phyloP scores from a whole-genome alignment of 257 asterid genomes.

The Coffea canephora region DNA sequence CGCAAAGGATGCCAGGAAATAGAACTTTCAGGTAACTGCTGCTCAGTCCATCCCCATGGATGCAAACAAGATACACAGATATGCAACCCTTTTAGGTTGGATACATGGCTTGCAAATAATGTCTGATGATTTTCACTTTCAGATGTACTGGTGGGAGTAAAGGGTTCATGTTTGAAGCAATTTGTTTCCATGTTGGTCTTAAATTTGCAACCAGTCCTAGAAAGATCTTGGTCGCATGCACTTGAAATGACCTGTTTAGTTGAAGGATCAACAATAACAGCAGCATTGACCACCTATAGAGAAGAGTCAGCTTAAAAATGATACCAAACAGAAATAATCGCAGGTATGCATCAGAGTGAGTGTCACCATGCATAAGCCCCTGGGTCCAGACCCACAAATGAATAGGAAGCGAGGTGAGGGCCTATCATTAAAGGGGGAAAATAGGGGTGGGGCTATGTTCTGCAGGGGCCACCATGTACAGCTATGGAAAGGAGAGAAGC shows the following conservation, averaged over 20 bases:
- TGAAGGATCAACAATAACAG: constrained; percentile 89
- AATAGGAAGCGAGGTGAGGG: background rate
- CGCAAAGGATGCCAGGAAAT: constrained; percentile 70
- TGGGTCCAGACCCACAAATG: background rate
- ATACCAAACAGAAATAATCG: background rate
- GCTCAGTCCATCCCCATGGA: constrained; percentile 76
- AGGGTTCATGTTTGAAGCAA: constrained; percentile 24
- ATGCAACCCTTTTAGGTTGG: constrained; percentile 24
- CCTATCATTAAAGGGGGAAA: background rate
- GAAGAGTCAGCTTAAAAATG: constrained; percentile 17
- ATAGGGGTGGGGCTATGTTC: background rate
- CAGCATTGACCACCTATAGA: constrained; percentile 74
- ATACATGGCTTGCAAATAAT: constrained; percentile 16
- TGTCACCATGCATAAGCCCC: background rate
- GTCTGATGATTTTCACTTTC: constrained; percentile 22
- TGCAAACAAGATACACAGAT: constrained; percentile 58
- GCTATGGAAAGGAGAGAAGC: background rate
- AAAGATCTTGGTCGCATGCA: constrained; percentile 57
- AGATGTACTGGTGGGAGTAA: constrained; percentile 17
- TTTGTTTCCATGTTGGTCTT: constrained; percentile 26
- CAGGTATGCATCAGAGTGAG: background rate
- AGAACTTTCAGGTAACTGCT: constrained; percentile 22
- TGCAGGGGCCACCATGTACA: background rate
- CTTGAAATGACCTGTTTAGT: constrained; percentile 64
- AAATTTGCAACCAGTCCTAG: constrained; percentile 22